Evolutionary conservation across 306 rosid genomes (phyloP).

Genomic region (Pterocarpus macrocarpus): DNA sequence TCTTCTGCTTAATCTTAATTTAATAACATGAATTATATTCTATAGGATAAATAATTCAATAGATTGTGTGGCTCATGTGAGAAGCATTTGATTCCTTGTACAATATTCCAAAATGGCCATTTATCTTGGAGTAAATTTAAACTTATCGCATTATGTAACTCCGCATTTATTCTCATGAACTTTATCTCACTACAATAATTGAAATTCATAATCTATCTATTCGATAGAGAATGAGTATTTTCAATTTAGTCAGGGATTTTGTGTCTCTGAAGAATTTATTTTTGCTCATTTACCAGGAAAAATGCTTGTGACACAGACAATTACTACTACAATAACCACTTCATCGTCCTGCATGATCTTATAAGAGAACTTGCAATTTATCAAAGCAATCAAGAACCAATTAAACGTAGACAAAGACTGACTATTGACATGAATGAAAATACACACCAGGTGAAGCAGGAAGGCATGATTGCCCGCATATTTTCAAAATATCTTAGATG

Average conservation of each 20-base stretch:
- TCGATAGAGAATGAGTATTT: not conserved
- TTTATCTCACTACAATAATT: not conserved
- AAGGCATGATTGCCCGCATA: slow-evolving; percentile 15
- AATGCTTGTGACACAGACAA: slow-evolving; percentile 47
- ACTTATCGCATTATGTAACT: not conserved
- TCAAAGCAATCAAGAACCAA: slow-evolving; percentile 43
- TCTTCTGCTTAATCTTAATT: not conserved
- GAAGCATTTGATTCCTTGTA: slow-evolving; percentile 12
- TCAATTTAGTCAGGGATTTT: not conserved
- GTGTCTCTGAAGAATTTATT: not conserved
- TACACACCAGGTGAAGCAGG: slow-evolving; percentile 37
- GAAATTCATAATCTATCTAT: not conserved
- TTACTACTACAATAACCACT: slow-evolving; percentile 60
- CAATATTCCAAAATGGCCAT: not conserved
- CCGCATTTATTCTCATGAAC: not conserved
- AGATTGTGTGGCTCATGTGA: not conserved
- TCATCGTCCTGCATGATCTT: slow-evolving; percentile 57
- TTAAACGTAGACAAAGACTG: slow-evolving; percentile 54
- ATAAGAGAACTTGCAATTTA: slow-evolving; percentile 71
- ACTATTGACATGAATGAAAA: slow-evolving; percentile 46
- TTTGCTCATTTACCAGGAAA: slow-evolving; percentile 50
- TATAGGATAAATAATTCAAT: slow-evolving; percentile 7
- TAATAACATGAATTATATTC: slow-evolving; percentile 5
- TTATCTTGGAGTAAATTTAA: not conserved
- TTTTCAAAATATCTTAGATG: slow-evolving; percentile 47